Base-by-base conservation (phyloP, 2,329 filamentous ascomycete genomes). In the Xylogone sp. region DNA sequence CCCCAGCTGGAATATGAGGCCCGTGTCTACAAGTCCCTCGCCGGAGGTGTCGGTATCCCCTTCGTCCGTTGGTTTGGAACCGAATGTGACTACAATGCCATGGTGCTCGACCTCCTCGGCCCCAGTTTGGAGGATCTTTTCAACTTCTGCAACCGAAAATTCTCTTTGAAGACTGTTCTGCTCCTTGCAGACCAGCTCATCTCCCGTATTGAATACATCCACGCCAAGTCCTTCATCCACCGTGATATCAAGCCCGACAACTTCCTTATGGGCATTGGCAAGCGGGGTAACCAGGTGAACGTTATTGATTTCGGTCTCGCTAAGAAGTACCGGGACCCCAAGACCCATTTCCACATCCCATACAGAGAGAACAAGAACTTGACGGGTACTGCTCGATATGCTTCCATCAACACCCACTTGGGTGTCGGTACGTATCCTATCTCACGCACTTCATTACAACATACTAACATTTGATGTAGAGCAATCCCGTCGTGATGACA, bases 291-390 rank as follows among this genome's bases (percentile, higher is more conserved):
- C 77, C 93, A 97, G 78, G 93, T 99, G 79, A 97, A 97, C 65
- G 93, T 97, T 46, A 97, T 99, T 64, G 94, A 97, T 74, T 99
- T 99, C 65, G 94, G 94, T 80, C 79, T 99, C 61, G 94, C 94
- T 69, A 99, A 97, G 88, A 97, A 97, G 79, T 99, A 97, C 79
- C 88, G 94, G 62, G 94, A 97, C 79, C 94, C 94, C 55, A 99
- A 99, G 87, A 97, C 94, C 54, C 93, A 97, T 76, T 97, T 97
- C 79, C 94, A 99, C 75, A 99, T 97, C 56, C 94, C 94, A 45
- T 97, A 99, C 82, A 87, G 94, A 77, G 94, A 97, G 90, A 97
- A 97, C 87, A 97, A 99, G 88, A 97, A 97, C 83, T 78, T 99
- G 74, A 99, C 94, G 50, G 94, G 94, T 71, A 99, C 94, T 65